phyloP scores from a whole-genome alignment of 2,329 filamentous ascomycete genomes.

The Penicillium sp. region DNA sequence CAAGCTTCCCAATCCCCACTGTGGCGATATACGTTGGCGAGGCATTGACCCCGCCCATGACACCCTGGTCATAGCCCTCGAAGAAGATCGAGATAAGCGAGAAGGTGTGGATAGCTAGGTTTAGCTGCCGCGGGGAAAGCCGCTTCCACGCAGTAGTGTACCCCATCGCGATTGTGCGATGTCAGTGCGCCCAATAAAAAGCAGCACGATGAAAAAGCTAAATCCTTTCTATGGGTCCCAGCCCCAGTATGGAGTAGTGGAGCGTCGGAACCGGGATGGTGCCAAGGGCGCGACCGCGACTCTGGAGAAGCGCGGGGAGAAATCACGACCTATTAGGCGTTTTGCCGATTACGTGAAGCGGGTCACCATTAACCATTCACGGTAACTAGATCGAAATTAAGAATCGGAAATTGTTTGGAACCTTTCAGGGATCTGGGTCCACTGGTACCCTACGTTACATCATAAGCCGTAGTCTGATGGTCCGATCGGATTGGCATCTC shows the following conservation, averaged over 20 bases:
- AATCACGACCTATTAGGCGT: constrained; percentile 13
- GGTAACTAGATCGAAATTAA: not conserved
- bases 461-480: not conserved
- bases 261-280: not conserved
- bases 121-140: constrained; percentile 45
- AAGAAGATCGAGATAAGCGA: constrained; percentile 39
- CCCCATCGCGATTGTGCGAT: constrained; percentile 30
- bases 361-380: not conserved
- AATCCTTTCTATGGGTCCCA: constrained; percentile 18
- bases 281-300: not conserved
- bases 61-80: constrained; percentile 55
- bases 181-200: not conserved
- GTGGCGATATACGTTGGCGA: constrained; percentile 37
- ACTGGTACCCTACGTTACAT: not conserved
- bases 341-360: constrained; percentile 18
- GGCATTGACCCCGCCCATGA: constrained; percentile 54
- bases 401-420: not conserved
- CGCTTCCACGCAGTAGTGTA: constrained; percentile 46
- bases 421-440: not conserved
- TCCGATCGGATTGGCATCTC: constrained; percentile 36
- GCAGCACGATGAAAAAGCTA: not conserved
- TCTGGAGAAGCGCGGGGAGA: constrained; percentile 16
- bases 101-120: constrained; percentile 37
- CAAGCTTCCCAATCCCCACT: constrained; percentile 47
- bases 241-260: not conserved